Base-by-base conservation (phyloP, 768 basidiomycete species). In the Mycena sanguinolenta region DNA sequence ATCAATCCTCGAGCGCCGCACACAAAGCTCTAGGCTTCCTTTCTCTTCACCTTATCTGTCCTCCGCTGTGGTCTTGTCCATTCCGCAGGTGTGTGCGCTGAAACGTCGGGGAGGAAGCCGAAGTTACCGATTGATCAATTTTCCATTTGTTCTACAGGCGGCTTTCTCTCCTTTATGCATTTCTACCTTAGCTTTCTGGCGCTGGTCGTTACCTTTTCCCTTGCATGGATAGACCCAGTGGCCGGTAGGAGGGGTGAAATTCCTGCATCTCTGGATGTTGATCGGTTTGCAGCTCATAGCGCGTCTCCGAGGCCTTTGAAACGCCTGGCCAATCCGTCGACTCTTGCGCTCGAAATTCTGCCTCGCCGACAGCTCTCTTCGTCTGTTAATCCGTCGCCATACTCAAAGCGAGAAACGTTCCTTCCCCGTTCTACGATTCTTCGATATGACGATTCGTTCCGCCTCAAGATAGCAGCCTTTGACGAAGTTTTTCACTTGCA, bases 401-500 rank as follows among this genome's bases (percentile, higher is more conserved):
- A 79, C 63, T 78, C 75, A 72, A 84, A 82, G 79, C 84, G 81
- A 62, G 76, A 75, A 14, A 71, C 77, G 49, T 73, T 80, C 55
- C 71, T 74, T 53, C 80, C 81, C 6, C 74, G 77, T 61, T 84
- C 88, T 10, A 84, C 85, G 59, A 82, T 83, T 34, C 87, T 94
- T 44, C 89, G 85, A 50, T 87, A 91, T 78, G 85, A 89, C 75
- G 93, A 95, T 77, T 88, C 89, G 13, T 89, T 94, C 78, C 88
- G 93, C 30, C 85, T 95, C 59, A 88, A 87, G 32, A 80, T 95
- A 59, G 84, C 89, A 50, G 91, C 90, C 13, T 92, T 91, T 74
- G 85, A 86, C 71, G 86, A 92, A 49, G 87, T 84, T 30, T 92
- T 90, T 76, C 84, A 91, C 76, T 85, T 96, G 53, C 92, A 95